Evolutionary conservation across 768 basidiomycete genomes (phyloP).

Genomic region (Podaxis sp.): DNA sequence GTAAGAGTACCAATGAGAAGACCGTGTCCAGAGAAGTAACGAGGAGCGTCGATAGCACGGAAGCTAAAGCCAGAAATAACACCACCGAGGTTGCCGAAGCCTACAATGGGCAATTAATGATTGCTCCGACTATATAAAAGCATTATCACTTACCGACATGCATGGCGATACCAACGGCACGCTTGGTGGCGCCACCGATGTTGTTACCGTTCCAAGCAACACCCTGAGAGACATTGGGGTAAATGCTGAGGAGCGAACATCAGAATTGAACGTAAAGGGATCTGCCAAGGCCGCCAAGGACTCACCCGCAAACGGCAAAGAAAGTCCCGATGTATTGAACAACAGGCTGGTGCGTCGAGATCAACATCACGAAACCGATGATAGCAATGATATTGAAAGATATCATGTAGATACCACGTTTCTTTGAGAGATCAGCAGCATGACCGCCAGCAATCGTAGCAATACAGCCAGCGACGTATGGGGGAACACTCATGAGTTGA

Average conservation of each 20-base stretch:
- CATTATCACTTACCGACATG: conserved; percentile 27
- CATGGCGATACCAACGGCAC: conserved; percentile 35
- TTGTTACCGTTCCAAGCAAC: conserved; percentile 36
- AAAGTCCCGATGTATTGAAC: conserved; percentile 33
- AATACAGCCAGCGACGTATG: conserved; percentile 30
- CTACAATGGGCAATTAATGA: conserved; percentile 14
- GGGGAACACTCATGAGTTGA: conserved; percentile 33
- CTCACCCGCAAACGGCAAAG: conserved; percentile 31
- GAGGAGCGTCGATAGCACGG: conserved; percentile 27
- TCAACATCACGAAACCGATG: conserved; percentile 28
- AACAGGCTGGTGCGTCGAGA: conserved; percentile 25
- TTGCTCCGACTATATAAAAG: background rate
- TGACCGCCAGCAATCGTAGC: conserved; percentile 28
- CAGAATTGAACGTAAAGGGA: background rate
- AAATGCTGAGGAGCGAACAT: conserved; percentile 24
- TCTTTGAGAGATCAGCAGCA: conserved; percentile 23
- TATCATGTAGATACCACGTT: conserved; percentile 30
- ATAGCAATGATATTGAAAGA: conserved; percentile 27
- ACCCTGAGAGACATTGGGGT: conserved; percentile 31
- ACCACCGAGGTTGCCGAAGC: conserved; percentile 32
- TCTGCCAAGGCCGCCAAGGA: background rate
- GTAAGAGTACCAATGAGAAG: conserved; percentile 28
- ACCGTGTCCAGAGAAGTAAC: conserved; percentile 32
- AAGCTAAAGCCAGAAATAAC: conserved; percentile 31
- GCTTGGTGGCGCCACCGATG: conserved; percentile 32